Evolutionary conservation across 176 grass and related monocot genomes (phyloP), one percentile per base, ranked within the genome.

Genomic region (Avena atlantica): DNA sequence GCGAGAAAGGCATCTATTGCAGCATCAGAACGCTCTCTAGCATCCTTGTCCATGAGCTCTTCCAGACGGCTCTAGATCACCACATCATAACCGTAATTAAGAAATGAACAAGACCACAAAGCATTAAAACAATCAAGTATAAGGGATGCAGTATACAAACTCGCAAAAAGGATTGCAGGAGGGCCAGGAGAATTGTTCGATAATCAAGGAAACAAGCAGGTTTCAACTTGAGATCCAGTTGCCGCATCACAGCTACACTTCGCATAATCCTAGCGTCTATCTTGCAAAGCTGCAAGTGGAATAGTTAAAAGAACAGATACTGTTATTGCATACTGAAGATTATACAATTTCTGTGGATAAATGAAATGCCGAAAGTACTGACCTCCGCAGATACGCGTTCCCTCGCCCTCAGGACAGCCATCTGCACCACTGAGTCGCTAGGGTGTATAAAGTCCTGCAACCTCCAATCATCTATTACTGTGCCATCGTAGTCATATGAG

Each of bases 1-100:
- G 97, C 94, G 17, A 99, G 68, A 78, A 99, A 96, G 65, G 97
- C 97, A 84, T 99, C 94, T 86, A 91, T 91, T 74, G 92, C 94
- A 90, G 97, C 94, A 90, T 96, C 94, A 89, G 97, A 96, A 87
- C 89, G 96, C 85, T 93, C 97, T 88, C 24, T 91, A 36, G 94
- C 97, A 89, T 99, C 94, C 91, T 93, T 94, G 78, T 99, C 94
- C 67, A 92, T 88, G 14, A 94, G 83, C 60, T 92, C 89, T 85
- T 97, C 97, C 94, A 99, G 89, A 70, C 60, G 87, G 68, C 68
- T 87, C 97, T 99, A 84, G 36, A 87, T 71, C 52, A 71, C 49
- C 79, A 85, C 19, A 78, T n/a, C 29, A 78, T 49, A 91, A 68
- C 52, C 62, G 82, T 64, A 66, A 68, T 60, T 88, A 84, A 87